Evolutionary conservation across 805 yeast species (phyloP).

Genomic region (Metschnikowia koreensis): DNA sequence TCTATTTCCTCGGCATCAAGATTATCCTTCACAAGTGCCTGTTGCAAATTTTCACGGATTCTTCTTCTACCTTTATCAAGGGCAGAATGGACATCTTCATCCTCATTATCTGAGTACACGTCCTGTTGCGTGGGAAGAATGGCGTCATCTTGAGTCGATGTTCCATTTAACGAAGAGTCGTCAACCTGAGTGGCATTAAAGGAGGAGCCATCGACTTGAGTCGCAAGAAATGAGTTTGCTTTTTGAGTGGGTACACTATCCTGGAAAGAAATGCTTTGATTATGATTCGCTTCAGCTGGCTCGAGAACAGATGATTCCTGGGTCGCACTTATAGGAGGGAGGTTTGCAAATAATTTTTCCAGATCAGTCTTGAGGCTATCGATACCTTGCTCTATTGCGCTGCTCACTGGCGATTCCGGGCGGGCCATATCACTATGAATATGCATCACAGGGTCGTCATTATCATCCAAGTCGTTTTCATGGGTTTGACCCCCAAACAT

Average conservation of each 20-base stretch:
- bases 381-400: slow-evolving; percentile 2
- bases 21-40: slow-evolving; percentile 6
- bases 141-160: slow-evolving; percentile 10
- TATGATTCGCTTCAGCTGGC: background rate
- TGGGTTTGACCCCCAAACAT: slow-evolving; percentile 18
- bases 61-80: slow-evolving; percentile 24
- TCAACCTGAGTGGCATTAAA: slow-evolving; percentile 20
- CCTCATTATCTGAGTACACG: slow-evolving; percentile 23
- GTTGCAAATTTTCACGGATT: slow-evolving; percentile 14
- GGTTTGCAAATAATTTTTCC: slow-evolving; percentile 27
- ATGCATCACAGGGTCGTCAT: slow-evolving; percentile 17
- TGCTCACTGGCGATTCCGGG: slow-evolving; percentile 11
- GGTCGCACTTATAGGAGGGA: slow-evolving; percentile 23
- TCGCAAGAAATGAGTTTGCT: background rate
- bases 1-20: slow-evolving; percentile 18
- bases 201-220: slow-evolving; percentile 15
- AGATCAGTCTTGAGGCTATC: slow-evolving; percentile 1
- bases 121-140: slow-evolving; percentile 9
- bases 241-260: slow-evolving; percentile 19
- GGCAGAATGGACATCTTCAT: slow-evolving; percentile 25
- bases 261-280: slow-evolving; percentile 23
- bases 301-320: slow-evolving; percentile 7
- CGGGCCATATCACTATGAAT: slow-evolving; percentile 14
- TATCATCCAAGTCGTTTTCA: slow-evolving; percentile 5
- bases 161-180: background rate